Percentiles rank a stretch among this genome's conserved stretches.
Conservation (phyloP, 202 grass and related monocot species). For the Schoenoplectus tabernaemontani region DNA sequence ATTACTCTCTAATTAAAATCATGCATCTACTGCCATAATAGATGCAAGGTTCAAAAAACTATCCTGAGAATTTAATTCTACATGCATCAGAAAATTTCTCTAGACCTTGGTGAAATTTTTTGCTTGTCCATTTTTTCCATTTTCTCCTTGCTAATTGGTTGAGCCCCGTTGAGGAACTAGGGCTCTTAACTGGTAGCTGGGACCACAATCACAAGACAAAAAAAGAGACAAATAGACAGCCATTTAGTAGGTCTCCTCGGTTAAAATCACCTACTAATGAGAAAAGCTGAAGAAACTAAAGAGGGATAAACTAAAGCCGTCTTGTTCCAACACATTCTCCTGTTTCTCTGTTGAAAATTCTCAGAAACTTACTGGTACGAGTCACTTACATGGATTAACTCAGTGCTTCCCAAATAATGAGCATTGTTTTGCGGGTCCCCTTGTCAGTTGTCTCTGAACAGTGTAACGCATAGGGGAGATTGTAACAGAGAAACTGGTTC, state of each 20-base stretch:
- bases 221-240: slow-evolving; percentile 5
- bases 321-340: background rate
- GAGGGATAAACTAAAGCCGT: background rate
- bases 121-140: background rate
- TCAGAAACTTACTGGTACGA: background rate
- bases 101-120: background rate
- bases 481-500: background rate
- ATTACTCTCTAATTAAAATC: background rate
- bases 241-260: background rate
- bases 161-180: background rate
- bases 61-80: background rate
- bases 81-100: background rate
- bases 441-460: background rate
- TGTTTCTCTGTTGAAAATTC: background rate
- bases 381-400: background rate
- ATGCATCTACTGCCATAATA: background rate
- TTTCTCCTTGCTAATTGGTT: background rate
- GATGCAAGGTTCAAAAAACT: background rate
- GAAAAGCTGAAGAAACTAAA: slow-evolving; percentile 9
- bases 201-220: slow-evolving; percentile 20
- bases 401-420: background rate
- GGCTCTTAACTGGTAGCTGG: background rate
- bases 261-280: slow-evolving; percentile 8
- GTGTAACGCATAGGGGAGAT: background rate
- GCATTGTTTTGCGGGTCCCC: background rate